These are phyloP conservation scores for Chlorella variabilis DNA, from an alignment of 163 green algal species.

Conservation along the genomic window DNA sequence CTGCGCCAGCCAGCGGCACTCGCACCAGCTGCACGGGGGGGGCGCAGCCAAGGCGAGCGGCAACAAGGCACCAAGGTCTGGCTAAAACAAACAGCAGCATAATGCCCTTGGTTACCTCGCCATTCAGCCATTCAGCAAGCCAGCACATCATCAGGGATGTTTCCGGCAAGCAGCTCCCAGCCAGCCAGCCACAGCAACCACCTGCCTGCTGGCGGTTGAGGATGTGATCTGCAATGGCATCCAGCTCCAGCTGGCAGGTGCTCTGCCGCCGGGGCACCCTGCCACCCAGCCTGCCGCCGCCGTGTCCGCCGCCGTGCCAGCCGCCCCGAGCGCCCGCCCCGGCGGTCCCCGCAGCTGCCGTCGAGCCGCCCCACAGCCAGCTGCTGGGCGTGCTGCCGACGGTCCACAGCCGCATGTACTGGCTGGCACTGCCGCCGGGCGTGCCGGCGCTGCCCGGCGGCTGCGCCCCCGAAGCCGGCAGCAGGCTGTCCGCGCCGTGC, in stretches of 20 bases:
- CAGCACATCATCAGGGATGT: too few relatives aligned
- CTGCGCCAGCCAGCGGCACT: constrained; percentile 61
- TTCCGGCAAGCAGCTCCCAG: too few relatives aligned
- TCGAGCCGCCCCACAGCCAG: constrained; percentile 22
- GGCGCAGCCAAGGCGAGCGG: background rate
- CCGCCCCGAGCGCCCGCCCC: background rate
- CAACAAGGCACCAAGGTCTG: too few relatives aligned
- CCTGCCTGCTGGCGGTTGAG: constrained; percentile 68
- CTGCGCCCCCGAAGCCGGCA: background rate
- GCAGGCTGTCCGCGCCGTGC: constrained; percentile 18
- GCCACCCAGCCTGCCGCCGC: background rate
- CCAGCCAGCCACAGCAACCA: background rate
- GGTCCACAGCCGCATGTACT: constrained; percentile 33
- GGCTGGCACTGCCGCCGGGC: constrained; percentile 31
- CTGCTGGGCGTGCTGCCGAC: constrained; percentile 7
- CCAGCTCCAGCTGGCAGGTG: constrained; percentile 80
- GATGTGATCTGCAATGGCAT: constrained; percentile 77
- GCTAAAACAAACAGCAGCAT: too few relatives aligned
- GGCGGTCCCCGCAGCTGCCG: background rate
- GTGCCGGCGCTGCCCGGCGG: background rate
- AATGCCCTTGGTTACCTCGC: too few relatives aligned
- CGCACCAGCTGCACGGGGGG: constrained; percentile 53
- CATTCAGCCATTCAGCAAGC: too few relatives aligned
- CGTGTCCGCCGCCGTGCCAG: background rate
- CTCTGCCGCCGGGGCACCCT: constrained; percentile 53